Conservation (phyloP, 768 basidiomycete species). For the Lanmaoa pseudosensibilis region DNA sequence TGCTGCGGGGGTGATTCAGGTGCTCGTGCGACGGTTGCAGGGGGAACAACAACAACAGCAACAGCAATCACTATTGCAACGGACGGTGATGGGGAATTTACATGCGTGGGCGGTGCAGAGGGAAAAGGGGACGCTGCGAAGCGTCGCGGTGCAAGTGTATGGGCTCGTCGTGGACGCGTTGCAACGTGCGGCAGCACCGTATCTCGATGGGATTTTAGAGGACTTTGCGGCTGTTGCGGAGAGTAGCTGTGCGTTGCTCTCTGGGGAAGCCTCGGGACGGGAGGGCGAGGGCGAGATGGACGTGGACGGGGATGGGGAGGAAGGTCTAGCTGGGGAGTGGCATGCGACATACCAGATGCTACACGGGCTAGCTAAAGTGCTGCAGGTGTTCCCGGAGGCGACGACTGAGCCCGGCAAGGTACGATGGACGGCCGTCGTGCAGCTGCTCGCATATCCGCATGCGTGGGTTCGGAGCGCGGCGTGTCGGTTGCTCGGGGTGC, state of each 20-base stretch:
- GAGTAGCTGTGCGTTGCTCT: slow-evolving; percentile 4
- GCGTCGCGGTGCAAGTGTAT: slow-evolving; percentile 80
- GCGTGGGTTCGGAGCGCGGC: slow-evolving; percentile 89
- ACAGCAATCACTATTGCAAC: slow-evolving; percentile 47
- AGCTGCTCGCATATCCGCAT: slow-evolving; percentile 84
- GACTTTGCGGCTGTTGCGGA: slow-evolving; percentile 46
- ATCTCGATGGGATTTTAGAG: slow-evolving; percentile 50
- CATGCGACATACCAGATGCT: slow-evolving; percentile 81
- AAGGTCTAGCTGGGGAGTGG: slow-evolving; percentile 69
- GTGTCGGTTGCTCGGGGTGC: slow-evolving; percentile 68
- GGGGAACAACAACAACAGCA: slow-evolving; percentile 54
- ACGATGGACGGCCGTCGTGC: slow-evolving; percentile 61
- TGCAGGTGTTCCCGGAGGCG: slow-evolving; percentile 55
- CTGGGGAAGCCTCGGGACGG: slow-evolving; percentile 4
- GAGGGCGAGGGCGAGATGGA: slow-evolving; percentile 44
- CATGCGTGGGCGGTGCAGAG: slow-evolving; percentile 76
- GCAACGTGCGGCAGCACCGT: slow-evolving; percentile 45
- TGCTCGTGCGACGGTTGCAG: slow-evolving; percentile 68
- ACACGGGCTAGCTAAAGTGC: slow-evolving; percentile 59
- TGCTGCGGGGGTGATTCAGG: slow-evolving; percentile 81
- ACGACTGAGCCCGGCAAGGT: slow-evolving; percentile 47
- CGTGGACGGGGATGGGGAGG: slow-evolving; percentile 46
- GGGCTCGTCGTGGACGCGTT: slow-evolving; percentile 77
- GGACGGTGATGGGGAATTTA: slow-evolving; percentile 63
- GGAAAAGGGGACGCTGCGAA: slow-evolving; percentile 57